phyloP scores from a whole-genome alignment of 2,329 filamentous ascomycete species.

The Biscogniauxia marginata region DNA sequence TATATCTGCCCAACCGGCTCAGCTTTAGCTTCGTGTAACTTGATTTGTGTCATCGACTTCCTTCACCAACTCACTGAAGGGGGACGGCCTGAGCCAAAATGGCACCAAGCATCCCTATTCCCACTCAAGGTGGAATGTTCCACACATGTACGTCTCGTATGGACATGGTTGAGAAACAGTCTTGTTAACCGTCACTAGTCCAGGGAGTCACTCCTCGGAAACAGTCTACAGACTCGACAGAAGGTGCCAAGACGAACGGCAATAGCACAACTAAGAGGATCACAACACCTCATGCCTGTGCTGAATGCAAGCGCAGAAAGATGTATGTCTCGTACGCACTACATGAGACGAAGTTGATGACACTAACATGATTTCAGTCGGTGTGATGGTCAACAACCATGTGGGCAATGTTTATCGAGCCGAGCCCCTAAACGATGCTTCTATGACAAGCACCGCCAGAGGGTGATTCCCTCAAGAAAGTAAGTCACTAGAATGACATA shows the following conservation, averaged over 20 bases:
- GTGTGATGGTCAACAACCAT: constrained; percentile 79
- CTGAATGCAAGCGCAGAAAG: constrained; percentile 69
- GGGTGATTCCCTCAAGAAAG: constrained; percentile 77
- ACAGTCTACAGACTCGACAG: constrained; percentile 41
- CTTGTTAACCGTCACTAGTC: constrained; percentile 29
- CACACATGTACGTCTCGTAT: constrained; percentile 40
- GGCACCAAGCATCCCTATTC: constrained; percentile 47
- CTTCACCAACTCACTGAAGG: constrained; percentile 12
- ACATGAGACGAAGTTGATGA: constrained; percentile 2
- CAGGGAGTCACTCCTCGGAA: constrained; percentile 54
- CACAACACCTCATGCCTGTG: constrained; percentile 41
- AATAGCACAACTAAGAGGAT: constrained; percentile 33
- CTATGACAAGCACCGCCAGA: constrained; percentile 77
- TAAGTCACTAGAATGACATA: constrained; percentile 39
- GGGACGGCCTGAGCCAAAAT: constrained; percentile 29
- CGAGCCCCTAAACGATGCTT: constrained; percentile 75
- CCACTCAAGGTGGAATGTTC: constrained; percentile 52
- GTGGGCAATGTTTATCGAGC: constrained; percentile 79
- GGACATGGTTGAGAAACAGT: neutral
- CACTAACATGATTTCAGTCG: constrained; percentile 44
- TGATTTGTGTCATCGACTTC: constrained; percentile 7
- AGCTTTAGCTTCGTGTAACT: constrained; percentile 23
- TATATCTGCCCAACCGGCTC: constrained; percentile 4
- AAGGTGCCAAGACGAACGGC: constrained; percentile 32
- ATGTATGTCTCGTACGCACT: constrained; percentile 47